Percentiles rank a stretch among this genome's conserved stretches.
These are phyloP conservation scores for Zoysia japonica DNA, from an alignment of 176 grass and related monocot species.

Conservation along the genomic window DNA sequence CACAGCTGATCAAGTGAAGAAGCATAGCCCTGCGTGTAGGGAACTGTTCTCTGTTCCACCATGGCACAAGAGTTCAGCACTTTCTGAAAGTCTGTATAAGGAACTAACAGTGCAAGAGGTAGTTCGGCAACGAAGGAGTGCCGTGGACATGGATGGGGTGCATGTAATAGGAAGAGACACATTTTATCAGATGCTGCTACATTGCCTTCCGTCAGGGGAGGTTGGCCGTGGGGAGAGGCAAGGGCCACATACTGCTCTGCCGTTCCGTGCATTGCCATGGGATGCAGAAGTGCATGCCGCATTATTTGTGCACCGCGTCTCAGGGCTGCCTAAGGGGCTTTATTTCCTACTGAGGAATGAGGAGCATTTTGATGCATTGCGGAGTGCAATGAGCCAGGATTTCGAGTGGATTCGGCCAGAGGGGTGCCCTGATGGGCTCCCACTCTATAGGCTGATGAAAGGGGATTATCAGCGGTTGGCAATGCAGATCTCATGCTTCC, in stretches of 20 bases:
- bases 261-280: conserved; percentile 77
- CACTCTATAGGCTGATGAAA: conserved; percentile 69
- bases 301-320: conserved; percentile 73
- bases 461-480: conserved; percentile 71
- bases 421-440: conserved; percentile 70
- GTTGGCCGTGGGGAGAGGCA: conserved; percentile 50
- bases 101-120: conserved; percentile 62
- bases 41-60: conserved; percentile 54
- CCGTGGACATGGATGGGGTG: conserved; percentile 75
- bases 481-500: conserved; percentile 83
- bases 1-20: conserved; percentile 76
- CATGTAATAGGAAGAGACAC: conserved; percentile 64
- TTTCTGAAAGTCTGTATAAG: conserved; percentile 60
- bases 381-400: conserved; percentile 55
- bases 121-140: conserved; percentile 61
- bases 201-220: conserved; percentile 78
- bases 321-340: conserved; percentile 63
- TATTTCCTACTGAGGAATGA: conserved; percentile 92
- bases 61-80: conserved; percentile 38
- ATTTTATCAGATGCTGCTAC: conserved; percentile 87
- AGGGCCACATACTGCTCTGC: conserved; percentile 59
- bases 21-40: conserved; percentile 35
- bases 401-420: conserved; percentile 79
- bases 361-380: conserved; percentile 69
- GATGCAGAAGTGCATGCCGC: conserved; percentile 84